phyloP scores from a whole-genome alignment of 2,329 filamentous ascomycete species.

The Graphiopsis chlorocephala region DNA sequence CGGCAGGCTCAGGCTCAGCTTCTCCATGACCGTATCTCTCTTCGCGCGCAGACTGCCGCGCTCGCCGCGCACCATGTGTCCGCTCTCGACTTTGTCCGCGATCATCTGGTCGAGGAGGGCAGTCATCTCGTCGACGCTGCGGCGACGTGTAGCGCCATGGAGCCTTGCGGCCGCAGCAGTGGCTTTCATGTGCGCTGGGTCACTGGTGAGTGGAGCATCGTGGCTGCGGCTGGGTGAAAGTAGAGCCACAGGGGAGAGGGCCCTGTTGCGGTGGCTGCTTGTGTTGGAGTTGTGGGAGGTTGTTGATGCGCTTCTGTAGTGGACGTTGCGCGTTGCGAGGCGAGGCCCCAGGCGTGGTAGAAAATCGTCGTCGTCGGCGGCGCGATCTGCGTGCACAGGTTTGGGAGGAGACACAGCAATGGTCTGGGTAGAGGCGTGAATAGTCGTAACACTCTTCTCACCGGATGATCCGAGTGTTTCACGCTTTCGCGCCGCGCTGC shows the following conservation, averaged over 20 bases:
- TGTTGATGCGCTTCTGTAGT: slow-evolving; percentile 27
- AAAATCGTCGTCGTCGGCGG: background rate
- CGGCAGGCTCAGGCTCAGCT: slow-evolving; percentile 6
- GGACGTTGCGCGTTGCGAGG: slow-evolving; percentile 13
- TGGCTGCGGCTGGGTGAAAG: slow-evolving; percentile 19
- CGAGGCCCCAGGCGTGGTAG: background rate
- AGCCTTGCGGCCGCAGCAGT: slow-evolving; percentile 11
- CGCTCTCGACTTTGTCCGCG: slow-evolving; percentile 76
- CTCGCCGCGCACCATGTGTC: slow-evolving; percentile 64
- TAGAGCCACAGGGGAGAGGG: slow-evolving; percentile 32
- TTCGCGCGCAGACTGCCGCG: slow-evolving; percentile 62
- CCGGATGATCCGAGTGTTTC: slow-evolving; percentile 53
- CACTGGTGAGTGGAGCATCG: background rate
- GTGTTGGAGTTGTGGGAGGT: slow-evolving; percentile 24
- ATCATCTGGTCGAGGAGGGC: slow-evolving; percentile 96
- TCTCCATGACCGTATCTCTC: slow-evolving; percentile 31
- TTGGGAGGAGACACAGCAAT: slow-evolving; percentile 17
- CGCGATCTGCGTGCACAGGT: background rate
- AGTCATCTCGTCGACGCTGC: slow-evolving; percentile 88
- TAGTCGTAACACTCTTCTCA: slow-evolving; percentile 17
- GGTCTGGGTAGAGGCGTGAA: slow-evolving; percentile 18
- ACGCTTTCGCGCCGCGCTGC: slow-evolving; percentile 79
- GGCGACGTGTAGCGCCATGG: slow-evolving; percentile 31
- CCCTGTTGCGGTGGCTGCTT: slow-evolving; percentile 29
- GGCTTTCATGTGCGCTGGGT: slow-evolving; percentile 11